These are phyloP conservation scores for Friedmanniomyces endolithicus DNA, from an alignment of 495 filamentous ascomycete species.

Conservation along the genomic window DNA sequence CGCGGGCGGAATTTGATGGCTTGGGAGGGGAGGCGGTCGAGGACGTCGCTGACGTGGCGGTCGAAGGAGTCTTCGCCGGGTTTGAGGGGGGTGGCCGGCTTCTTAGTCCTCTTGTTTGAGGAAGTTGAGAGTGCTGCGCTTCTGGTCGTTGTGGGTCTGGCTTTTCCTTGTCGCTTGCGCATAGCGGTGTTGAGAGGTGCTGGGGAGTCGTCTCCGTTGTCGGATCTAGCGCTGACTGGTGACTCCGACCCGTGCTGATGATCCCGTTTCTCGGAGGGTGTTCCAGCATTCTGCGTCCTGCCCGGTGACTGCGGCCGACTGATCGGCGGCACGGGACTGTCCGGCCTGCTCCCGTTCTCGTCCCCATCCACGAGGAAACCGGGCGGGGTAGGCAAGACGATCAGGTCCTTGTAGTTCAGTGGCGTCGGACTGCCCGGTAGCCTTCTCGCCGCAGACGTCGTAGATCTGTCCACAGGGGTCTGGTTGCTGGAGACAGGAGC, in stretches of 20 bases:
- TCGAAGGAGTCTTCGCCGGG: conserved; percentile 56
- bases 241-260: neutral
- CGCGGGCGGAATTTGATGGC: conserved; percentile 57
- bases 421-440: neutral
- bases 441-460: neutral
- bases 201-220: neutral
- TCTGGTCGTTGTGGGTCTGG: neutral
- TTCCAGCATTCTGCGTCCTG: neutral
- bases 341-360: neutral
- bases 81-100: conserved; percentile 1
- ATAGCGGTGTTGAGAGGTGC: conserved; percentile 26
- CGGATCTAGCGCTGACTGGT: neutral
- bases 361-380: neutral
- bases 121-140: neutral
- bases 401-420: conserved; percentile 4
- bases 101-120: neutral
- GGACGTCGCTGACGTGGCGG: conserved; percentile 71
- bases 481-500: neutral
- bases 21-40: conserved; percentile 59
- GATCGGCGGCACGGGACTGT: neutral
- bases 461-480: neutral
- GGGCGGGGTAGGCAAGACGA: conserved; percentile 12
- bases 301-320: neutral
- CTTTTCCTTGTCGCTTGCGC: conserved; percentile 20
- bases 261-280: neutral